Base-by-base conservation (phyloP, 352 stramenopile genomes). In the Phytophthora foliorum region DNA sequence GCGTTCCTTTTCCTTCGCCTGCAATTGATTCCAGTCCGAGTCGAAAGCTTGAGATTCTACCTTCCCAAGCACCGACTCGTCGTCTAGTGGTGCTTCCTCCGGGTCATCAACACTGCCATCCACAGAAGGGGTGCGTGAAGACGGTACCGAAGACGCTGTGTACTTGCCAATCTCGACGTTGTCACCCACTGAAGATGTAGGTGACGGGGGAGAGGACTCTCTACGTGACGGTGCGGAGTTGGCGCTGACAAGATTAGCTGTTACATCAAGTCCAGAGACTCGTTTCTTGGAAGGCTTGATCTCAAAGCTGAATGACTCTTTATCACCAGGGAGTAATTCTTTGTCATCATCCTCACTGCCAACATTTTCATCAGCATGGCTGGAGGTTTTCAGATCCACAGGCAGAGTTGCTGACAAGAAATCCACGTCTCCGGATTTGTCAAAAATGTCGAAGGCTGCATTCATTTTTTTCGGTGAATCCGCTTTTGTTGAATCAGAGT, bases 1-100 rank as follows among this genome's bases (percentile, higher is more conserved):
- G 11, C 86, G 81, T 45, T 92, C 82, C 38, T 89, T 91, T 57
- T 92, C 86, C 67, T 91, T 77, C 36, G 75, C 76, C 61, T 94
- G 86, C 76, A 94, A 77, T 52, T 78, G 75, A 57, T 93, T 77
- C 86, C 86, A 94, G 39, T 92, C 79, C 4, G 74, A 59, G 19
- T 91, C 69, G 21, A 89, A 88, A 32, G 71, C 69, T 51, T 73
- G 44, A 2, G 54, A 54, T n/a, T 68, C 57, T 2, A 66, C 41
- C 34, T 57, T 57, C 24, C 62, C 72, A n/a, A 79, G 48, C 2
- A 70, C 29, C n/a, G 52, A 39, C 13, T 74, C 57, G 9, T 74
- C 57, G 19, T 54, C 27, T 19, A 34, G 25, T 3, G 38, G 38
- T 9, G 16, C 25, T 31, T 73, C 65, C 10, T 77, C 63, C 4